A percentile compares a stretch with the other conserved stretches of the same genome.
Conservation (phyloP, 441 rosid species). For the Breynia disticha region DNA sequence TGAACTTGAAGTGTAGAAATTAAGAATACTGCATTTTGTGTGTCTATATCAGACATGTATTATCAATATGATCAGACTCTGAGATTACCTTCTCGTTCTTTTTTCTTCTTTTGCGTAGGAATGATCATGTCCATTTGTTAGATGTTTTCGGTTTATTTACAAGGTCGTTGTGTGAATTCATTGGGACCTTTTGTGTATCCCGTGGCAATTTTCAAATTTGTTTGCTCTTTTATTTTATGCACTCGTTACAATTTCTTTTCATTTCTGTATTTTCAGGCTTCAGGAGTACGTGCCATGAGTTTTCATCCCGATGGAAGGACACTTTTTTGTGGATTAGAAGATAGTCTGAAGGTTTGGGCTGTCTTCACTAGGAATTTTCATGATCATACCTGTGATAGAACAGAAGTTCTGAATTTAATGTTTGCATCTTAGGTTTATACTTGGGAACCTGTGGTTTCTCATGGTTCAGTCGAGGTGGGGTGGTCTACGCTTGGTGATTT, state of each 20-base stretch:
- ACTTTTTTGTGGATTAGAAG: conserved; percentile 84
- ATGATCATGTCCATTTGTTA: too few relatives aligned
- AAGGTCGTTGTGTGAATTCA: neutral
- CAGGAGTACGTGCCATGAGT: conserved; percentile 58
- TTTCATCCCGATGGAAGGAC: conserved; percentile 93
- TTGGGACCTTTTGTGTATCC: neutral
- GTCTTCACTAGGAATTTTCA: conserved; percentile 12
- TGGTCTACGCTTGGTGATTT: conserved; percentile 91
- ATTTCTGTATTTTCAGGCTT: conserved; percentile 36
- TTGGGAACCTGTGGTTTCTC: conserved; percentile 94
- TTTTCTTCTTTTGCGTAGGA: too few relatives aligned
- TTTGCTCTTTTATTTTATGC: neutral
- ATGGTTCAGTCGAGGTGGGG: conserved; percentile 69
- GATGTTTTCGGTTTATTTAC: too few relatives aligned
- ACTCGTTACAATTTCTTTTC: neutral
- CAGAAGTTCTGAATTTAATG: conserved; percentile 15
- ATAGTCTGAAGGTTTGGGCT: conserved; percentile 65
- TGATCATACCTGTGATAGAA: conserved; percentile 11
- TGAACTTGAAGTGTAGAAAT: too few relatives aligned
- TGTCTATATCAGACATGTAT: too few relatives aligned
- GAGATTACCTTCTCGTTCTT: too few relatives aligned
- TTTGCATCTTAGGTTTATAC: conserved; percentile 67
- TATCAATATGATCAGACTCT: too few relatives aligned
- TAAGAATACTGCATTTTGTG: too few relatives aligned
- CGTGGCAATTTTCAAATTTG: neutral